phyloP scores from a whole-genome alignment of 345 rosid species.

The Excoecaria agallocha region DNA sequence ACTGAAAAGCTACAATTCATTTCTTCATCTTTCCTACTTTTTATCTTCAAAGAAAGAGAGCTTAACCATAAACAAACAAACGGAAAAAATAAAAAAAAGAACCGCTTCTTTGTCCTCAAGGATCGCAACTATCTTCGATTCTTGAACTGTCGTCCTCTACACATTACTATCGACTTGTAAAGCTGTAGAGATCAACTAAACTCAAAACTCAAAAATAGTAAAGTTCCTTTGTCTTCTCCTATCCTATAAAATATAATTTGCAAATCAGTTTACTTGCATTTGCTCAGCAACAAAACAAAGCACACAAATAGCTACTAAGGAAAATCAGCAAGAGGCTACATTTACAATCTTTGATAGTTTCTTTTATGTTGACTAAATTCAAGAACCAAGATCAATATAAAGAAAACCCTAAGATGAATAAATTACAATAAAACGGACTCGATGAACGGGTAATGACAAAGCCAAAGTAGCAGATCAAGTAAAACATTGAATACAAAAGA shows the following conservation, averaged over 20 bases:
- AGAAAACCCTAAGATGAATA: neutral
- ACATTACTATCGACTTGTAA: neutral
- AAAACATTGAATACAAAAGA: neutral
- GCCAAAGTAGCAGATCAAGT: neutral
- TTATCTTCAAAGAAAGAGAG: neutral
- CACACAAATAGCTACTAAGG: neutral
- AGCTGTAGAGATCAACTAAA: neutral
- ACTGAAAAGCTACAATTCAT: neutral
- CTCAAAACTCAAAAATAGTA: neutral
- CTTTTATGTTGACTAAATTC: neutral
- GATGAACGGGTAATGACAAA: neutral
- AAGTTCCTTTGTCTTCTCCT: neutral
- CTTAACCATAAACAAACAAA: neutral
- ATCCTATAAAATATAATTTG: neutral
- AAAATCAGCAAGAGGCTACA: neutral
- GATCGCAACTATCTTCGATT: neutral
- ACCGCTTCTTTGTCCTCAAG: neutral
- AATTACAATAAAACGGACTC: neutral
- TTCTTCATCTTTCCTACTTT: neutral
- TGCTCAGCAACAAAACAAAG: conserved; percentile 23
- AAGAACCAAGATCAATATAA: neutral
- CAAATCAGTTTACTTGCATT: neutral
- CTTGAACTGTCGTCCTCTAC: neutral
- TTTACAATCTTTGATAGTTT: neutral
- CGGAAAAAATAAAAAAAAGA: conserved; percentile 3